Evolutionary conservation across 176 grass and related monocot genomes (phyloP).

Genomic region (Aegilops longissima): DNA sequence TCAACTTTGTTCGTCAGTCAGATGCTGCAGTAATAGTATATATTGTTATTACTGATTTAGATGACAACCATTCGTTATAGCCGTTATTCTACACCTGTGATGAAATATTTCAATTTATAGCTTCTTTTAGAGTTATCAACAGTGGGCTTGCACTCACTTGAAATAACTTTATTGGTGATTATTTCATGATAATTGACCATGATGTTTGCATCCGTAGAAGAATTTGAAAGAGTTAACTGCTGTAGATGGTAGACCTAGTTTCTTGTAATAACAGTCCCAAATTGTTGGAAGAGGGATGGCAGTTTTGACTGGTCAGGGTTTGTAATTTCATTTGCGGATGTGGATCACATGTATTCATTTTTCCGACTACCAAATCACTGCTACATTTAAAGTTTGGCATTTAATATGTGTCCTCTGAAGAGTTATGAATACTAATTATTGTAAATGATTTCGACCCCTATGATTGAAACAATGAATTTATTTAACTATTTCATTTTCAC

Average conservation of each 20-base stretch:
- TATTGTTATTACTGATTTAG: not conserved
- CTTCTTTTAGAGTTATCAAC: conserved; percentile 4
- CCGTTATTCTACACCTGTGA: conserved; percentile 17
- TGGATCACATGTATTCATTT: conserved; percentile 18
- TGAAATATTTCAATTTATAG: conserved; percentile 8
- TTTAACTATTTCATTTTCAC: conserved; percentile 30
- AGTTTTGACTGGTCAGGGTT: not conserved
- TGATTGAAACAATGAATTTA: conserved; percentile 32
- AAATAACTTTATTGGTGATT: not conserved
- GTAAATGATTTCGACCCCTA: conserved; percentile 7
- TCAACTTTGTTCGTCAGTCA: not conserved
- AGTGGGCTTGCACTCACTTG: not conserved
- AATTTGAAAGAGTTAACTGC: not conserved
- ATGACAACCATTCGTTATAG: conserved; percentile 1
- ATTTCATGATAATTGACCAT: conserved; percentile 2
- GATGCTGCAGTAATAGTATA: not conserved
- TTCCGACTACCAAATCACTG: not conserved
- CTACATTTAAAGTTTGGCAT: not conserved
- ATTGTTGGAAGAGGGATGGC: not conserved
- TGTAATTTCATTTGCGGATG: not conserved
- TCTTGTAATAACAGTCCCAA: not conserved
- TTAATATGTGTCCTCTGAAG: conserved; percentile 1
- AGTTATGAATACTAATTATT: not conserved
- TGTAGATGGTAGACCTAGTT: not conserved
- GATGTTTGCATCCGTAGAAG: not conserved